These are phyloP conservation scores for Mychonastes homosphaera DNA, from an alignment of 139 green algal species.

Conservation along the genomic window DNA sequence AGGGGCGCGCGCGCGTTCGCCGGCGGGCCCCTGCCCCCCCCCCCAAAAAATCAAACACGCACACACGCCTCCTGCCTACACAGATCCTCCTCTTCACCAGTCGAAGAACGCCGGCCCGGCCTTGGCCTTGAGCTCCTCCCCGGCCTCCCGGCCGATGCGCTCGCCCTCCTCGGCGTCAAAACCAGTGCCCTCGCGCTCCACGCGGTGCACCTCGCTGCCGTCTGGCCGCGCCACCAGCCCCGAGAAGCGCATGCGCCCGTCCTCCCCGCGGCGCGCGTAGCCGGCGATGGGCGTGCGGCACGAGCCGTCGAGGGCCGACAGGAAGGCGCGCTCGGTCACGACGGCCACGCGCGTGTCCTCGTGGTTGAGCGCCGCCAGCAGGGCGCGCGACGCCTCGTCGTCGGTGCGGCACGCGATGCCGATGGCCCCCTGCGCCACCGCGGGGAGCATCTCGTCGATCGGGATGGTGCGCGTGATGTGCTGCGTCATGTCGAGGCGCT, in stretches of 20 bases:
- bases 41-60: no score
- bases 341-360: slow-evolving; percentile 93
- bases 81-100: slow-evolving; percentile 38
- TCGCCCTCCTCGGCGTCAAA: slow-evolving; percentile 51
- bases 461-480: slow-evolving; percentile 81
- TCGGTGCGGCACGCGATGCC: slow-evolving; percentile 39
- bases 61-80: no score
- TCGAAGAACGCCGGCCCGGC: slow-evolving; percentile 68
- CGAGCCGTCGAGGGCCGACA: slow-evolving; percentile 90
- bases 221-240: slow-evolving; percentile 85
- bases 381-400: slow-evolving; percentile 53
- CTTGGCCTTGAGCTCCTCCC: slow-evolving; percentile 69
- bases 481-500: slow-evolving; percentile 88
- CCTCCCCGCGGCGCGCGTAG: slow-evolving; percentile 33
- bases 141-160: slow-evolving; percentile 54
- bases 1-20: no score
- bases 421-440: slow-evolving; percentile 67
- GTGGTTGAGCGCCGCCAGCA: slow-evolving; percentile 88
- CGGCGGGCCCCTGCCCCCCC: no score
- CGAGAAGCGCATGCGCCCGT: slow-evolving; percentile 71
- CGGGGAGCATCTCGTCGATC: slow-evolving; percentile 92
- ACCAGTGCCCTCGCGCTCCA: slow-evolving; percentile 25
- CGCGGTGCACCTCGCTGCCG: slow-evolving; percentile 70
- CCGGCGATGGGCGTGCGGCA: slow-evolving; percentile 85
- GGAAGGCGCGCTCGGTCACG: slow-evolving; percentile 88